phyloP scores from a whole-genome alignment of 768 basidiomycete species.

The Phlebiopsis flavidoalba region DNA sequence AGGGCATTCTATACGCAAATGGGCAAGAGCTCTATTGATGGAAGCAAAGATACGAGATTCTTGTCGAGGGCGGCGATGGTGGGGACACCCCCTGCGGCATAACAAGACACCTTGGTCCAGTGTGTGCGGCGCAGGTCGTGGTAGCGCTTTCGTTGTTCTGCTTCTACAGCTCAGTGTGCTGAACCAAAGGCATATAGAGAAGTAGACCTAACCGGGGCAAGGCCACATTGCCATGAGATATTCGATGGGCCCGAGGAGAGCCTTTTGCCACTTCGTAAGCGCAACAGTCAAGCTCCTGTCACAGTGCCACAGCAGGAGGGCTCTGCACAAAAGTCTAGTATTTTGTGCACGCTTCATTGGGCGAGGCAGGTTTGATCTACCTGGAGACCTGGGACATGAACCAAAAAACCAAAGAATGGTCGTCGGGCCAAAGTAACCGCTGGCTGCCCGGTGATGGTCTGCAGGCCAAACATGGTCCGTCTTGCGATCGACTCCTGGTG shows the following conservation, averaged over 20 bases:
- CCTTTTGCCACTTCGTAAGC: slow-evolving; percentile 56
- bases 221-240: slow-evolving; percentile 61
- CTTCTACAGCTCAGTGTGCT: not conserved
- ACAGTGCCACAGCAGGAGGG: slow-evolving; percentile 54
- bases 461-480: slow-evolving; percentile 54
- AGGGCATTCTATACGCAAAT: not conserved
- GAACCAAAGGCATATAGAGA: not conserved
- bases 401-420: slow-evolving; percentile 71
- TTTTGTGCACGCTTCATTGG: not conserved
- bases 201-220: slow-evolving; percentile 41
- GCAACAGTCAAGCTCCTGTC: slow-evolving; percentile 55
- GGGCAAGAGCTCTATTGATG: not conserved
- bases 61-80: slow-evolving; percentile 21
- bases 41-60: not conserved
- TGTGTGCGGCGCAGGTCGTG: slow-evolving; percentile 40
- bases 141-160: slow-evolving; percentile 52
- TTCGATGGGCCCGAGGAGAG: slow-evolving; percentile 46
- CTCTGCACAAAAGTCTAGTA: slow-evolving; percentile 30
- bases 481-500: slow-evolving; percentile 59
- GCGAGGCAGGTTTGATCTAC: slow-evolving; percentile 28
- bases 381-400: slow-evolving; percentile 68
- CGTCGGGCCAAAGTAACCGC: slow-evolving; percentile 45
- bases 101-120: slow-evolving; percentile 44
- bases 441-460: slow-evolving; percentile 50
- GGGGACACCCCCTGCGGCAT: slow-evolving; percentile 38